A percentile compares a stretch with the other conserved stretches of the same genome.
These are phyloP conservation scores for Capsella rubella DNA, from an alignment of 441 rosid genomes.

Conservation along the genomic window DNA sequence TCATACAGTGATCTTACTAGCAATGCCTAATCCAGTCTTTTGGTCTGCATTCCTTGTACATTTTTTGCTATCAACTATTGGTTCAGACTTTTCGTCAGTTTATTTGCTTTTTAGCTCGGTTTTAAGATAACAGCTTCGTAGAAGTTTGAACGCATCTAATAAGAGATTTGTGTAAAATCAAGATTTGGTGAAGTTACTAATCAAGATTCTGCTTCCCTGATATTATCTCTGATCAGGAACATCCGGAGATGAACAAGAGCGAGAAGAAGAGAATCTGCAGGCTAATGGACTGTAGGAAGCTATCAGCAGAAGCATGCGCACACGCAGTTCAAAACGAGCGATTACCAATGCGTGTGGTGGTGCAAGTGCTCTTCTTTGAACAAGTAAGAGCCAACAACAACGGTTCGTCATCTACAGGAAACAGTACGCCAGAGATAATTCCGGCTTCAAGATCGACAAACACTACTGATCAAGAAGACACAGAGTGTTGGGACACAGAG, in stretches of 20 bases:
- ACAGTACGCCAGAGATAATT: slow-evolving; percentile 63
- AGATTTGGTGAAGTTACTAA: slow-evolving; percentile 6
- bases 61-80: background rate
- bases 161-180: background rate
- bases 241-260: slow-evolving; percentile 65
- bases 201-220: slow-evolving; percentile 3
- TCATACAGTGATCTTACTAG: background rate
- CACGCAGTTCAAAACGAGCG: slow-evolving; percentile 74
- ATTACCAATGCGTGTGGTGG: slow-evolving; percentile 73
- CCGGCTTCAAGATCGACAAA: slow-evolving; percentile 67
- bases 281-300: slow-evolving; percentile 71
- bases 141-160: background rate
- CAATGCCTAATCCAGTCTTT: slow-evolving; percentile 1
- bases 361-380: slow-evolving; percentile 80
- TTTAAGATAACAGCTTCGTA: background rate
- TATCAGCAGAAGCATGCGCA: slow-evolving; percentile 64
- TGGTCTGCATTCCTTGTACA: background rate
- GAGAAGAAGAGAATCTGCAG: slow-evolving; percentile 68
- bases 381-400: slow-evolving; percentile 60
- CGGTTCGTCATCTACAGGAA: slow-evolving; percentile 52
- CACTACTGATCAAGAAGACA: slow-evolving; percentile 51
- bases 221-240: slow-evolving; percentile 47
- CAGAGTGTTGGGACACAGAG: slow-evolving; percentile 67
- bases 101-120: background rate
- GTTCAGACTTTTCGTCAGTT: background rate